Base-by-base conservation (phyloP, 2,329 filamentous ascomycete species). In the Colletotrichum cuscutae region DNA sequence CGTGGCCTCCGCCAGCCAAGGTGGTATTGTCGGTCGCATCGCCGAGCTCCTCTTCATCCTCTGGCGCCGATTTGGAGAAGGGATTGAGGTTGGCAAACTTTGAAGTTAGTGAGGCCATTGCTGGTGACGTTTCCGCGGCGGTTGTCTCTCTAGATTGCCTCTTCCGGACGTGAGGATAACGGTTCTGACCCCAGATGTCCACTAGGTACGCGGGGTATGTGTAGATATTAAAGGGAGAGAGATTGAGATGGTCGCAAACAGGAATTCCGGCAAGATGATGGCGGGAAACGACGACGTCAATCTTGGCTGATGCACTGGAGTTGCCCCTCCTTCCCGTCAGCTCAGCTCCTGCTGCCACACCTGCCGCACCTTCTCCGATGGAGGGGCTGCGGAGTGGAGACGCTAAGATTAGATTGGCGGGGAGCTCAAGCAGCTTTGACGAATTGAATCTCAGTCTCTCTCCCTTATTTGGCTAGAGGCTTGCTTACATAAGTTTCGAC, bases 1-100 rank as follows among this genome's bases (percentile, higher is more conserved):
- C 84, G 78, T 89, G 89, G 57, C 89, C 89, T n/a, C 90, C 89
- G 37, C 90, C 89, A 2, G 89, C 91, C 12, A 92, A 82, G 52
- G 84, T 87, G 69, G 80, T 77, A 61, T 77, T 78, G 75, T 89
- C 87, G 72, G 89, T 86, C 61, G 84, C 83, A 71, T 90, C 87
- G 68, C 89, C 89, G 35, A 82, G 77, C 37, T 90, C 87, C 53
- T 90, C 89, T 68, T 87, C 86, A 37, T 80, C 78, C 26, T 79
- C 75, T 28, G 75, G 57, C 6, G 75, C 66, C 28, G 64, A 74
- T 24, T 75, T 77, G 32, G 80, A 78, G 73, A 86, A 83, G 5
- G 82, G 82, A 57, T 84, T 86, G 58, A 87, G 78, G 72, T 78
- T 82, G 28, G 82, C 78, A 8, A 85, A 63, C 28, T 77, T 68